Evolutionary conservation across 768 basidiomycete genomes (phyloP).

Genomic region (Mrakia frigida): DNA sequence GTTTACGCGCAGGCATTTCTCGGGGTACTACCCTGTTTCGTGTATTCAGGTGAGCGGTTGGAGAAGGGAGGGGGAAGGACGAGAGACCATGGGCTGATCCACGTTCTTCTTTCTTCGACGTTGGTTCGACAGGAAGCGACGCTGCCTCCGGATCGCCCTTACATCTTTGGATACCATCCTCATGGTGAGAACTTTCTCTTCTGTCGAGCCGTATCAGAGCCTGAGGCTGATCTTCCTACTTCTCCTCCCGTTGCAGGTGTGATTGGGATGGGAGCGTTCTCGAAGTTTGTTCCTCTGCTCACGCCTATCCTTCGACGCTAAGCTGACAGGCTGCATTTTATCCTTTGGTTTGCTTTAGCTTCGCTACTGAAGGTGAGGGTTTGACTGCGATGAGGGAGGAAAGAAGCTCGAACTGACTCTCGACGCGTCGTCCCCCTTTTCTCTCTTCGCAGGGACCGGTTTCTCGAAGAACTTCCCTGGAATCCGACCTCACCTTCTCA

Average conservation of each 20-base stretch:
- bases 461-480: conserved; percentile 88
- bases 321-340: not conserved
- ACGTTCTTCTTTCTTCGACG: not conserved
- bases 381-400: too few species aligned
- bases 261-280: conserved; percentile 78
- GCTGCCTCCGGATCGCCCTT: conserved; percentile 82
- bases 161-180: conserved; percentile 97
- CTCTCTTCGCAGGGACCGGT: conserved; percentile 60
- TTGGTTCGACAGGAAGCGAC: conserved; percentile 64
- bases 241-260: conserved; percentile 47
- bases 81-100: not conserved
- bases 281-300: conserved; percentile 17
- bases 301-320: not conserved
- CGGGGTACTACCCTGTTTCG: conserved; percentile 72
- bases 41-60: conserved; percentile 18
- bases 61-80: too few species aligned
- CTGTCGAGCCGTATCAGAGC: too few species aligned
- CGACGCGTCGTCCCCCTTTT: not conserved
- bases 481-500: conserved; percentile 86
- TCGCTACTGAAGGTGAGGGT: conserved; percentile 76
- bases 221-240: too few species aligned
- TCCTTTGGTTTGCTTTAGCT: conserved; percentile 51
- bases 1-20: conserved; percentile 54
- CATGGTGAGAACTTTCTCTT: conserved; percentile 54
- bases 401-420: not conserved